phyloP scores from a whole-genome alignment of 768 basidiomycete genomes.

The Exidia glandulosa region DNA sequence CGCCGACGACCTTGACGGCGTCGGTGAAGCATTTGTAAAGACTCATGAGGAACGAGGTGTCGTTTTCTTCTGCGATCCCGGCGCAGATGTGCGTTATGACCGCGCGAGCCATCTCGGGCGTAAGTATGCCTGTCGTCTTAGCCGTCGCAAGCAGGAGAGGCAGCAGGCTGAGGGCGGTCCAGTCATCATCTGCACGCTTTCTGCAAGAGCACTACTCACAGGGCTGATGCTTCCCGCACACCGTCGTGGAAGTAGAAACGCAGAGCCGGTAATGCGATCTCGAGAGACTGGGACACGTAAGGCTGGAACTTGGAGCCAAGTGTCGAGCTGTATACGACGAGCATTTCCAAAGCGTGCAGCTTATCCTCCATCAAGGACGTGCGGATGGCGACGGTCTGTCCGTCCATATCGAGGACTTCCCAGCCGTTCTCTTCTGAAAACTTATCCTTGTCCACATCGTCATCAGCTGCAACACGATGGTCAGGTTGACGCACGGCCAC shows the following conservation, averaged over 20 bases:
- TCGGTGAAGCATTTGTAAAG: conserved; percentile 63
- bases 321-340: conserved; percentile 68
- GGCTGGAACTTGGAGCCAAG: conserved; percentile 58
- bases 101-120: conserved; percentile 55
- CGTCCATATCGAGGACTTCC: conserved; percentile 70
- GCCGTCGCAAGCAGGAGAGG: conserved; percentile 63
- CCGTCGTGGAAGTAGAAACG: conserved; percentile 79
- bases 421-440: conserved; percentile 49
- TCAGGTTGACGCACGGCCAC: not conserved
- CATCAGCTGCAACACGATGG: conserved; percentile 31
- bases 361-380: conserved; percentile 80
- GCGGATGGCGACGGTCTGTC: conserved; percentile 63
- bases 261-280: conserved; percentile 59
- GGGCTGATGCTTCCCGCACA: conserved; percentile 64
- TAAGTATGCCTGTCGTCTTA: conserved; percentile 52
- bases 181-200: not conserved
- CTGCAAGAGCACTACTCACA: conserved; percentile 35
- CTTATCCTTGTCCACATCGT: conserved; percentile 30
- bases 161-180: conserved; percentile 38
- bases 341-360: conserved; percentile 79
- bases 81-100: conserved; percentile 55
- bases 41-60: conserved; percentile 67
- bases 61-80: conserved; percentile 55
- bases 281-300: conserved; percentile 58
- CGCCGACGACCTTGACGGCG: conserved; percentile 47